A percentile compares a stretch with the other conserved stretches of the same genome.
Evolutionary conservation across 805 yeast species (phyloP).

Genomic region (Yarrowia alimentaria): DNA sequence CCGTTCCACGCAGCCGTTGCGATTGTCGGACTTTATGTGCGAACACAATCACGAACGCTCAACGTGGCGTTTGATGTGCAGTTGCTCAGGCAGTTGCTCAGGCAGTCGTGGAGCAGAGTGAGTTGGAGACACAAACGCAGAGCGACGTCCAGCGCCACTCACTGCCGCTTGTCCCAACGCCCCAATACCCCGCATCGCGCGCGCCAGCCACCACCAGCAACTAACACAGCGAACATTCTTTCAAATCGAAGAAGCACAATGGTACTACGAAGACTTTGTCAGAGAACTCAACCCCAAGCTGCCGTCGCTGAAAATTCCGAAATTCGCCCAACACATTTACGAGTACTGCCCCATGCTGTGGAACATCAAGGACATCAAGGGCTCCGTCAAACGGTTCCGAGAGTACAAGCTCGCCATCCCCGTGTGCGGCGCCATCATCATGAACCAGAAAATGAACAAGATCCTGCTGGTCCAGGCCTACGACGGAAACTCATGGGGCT

Average conservation of each 20-base stretch:
- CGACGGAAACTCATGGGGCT: slow-evolving; percentile 80
- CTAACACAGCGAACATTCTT: slow-evolving; percentile 84
- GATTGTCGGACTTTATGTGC: no score
- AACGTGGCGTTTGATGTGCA: no score
- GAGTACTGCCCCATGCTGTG: slow-evolving; percentile 59
- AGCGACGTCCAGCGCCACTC: no score
- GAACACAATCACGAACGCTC: no score
- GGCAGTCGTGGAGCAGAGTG: no score
- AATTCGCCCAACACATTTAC: slow-evolving; percentile 74
- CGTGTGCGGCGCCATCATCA: slow-evolving; percentile 90
- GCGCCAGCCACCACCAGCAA: no score
- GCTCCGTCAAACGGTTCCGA: slow-evolving; percentile 75
- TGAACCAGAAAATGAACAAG: slow-evolving; percentile 68
- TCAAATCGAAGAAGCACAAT: slow-evolving; percentile 96
- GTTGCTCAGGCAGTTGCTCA: no score
- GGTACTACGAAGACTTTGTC: slow-evolving; percentile 90
- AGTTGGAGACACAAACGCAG: no score
- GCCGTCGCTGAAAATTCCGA: slow-evolving; percentile 74
- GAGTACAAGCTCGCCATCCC: slow-evolving; percentile 88
- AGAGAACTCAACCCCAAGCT: slow-evolving; percentile 68
- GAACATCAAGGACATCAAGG: slow-evolving; percentile 42
- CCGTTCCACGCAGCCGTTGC: no score
- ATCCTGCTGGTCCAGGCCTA: slow-evolving; percentile 80
- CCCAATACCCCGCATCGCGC: no score
- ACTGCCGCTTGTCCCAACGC: no score